A percentile compares a stretch with the other conserved stretches of the same genome.
These are phyloP conservation scores for Colletotrichum camelliae DNA, from an alignment of 2,329 filamentous ascomycete species.

Conservation along the genomic window DNA sequence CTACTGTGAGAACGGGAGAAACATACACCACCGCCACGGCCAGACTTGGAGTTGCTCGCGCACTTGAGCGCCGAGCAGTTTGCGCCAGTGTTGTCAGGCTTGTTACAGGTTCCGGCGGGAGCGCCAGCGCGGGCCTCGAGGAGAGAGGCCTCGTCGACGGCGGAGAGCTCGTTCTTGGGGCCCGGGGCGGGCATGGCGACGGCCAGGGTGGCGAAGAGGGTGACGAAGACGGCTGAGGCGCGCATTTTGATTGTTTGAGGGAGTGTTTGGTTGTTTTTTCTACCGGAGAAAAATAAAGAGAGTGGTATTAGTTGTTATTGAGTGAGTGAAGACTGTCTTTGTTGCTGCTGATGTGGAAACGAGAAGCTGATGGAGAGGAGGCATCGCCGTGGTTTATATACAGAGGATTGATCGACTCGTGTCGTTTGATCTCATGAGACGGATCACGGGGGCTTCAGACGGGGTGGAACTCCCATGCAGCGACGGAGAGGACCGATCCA, in stretches of 20 bases:
- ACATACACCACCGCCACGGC: not conserved
- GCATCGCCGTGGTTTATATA: not conserved
- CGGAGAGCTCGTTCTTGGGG: not conserved
- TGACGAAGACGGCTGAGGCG: not conserved
- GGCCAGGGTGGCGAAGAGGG: slow-evolving; percentile 8
- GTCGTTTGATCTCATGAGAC: not conserved
- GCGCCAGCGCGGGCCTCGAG: not conserved
- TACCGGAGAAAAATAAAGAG: not conserved
- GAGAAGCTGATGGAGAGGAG: not conserved
- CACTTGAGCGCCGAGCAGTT: not conserved
- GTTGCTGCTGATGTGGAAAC: not conserved
- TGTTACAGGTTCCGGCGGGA: not conserved
- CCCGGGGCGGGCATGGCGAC: not conserved
- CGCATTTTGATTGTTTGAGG: not conserved
- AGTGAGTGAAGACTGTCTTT: not conserved
- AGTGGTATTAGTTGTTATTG: not conserved
- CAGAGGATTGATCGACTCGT: not conserved
- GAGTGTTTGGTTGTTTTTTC: not conserved
- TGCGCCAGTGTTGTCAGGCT: not conserved
- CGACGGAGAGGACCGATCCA: not conserved
- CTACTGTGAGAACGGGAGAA: not conserved
- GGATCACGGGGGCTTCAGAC: not conserved
- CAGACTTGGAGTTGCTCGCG: not conserved
- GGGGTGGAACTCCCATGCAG: not conserved
- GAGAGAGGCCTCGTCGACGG: not conserved